Conservation (phyloP, 176 grass and related monocot species). For the Elaeis guineensis region DNA sequence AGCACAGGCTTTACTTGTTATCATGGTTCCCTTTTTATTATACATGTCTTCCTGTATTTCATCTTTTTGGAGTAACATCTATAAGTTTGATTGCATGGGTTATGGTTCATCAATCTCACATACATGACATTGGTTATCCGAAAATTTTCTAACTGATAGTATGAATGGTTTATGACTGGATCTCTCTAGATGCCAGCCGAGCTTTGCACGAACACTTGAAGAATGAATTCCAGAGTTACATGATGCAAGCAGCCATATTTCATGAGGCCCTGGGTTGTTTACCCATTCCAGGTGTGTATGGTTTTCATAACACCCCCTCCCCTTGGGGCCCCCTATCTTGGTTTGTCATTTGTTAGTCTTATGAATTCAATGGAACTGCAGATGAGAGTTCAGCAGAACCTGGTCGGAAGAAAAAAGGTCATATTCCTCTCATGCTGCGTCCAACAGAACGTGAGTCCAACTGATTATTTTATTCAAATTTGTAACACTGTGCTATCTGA, state of each 20-base stretch:
- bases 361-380: constrained; percentile 30
- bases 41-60: too few relatives aligned
- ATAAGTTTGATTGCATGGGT: too few relatives aligned
- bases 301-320: not conserved
- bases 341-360: constrained; percentile 11
- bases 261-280: constrained; percentile 54
- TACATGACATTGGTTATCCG: too few relatives aligned
- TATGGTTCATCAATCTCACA: too few relatives aligned
- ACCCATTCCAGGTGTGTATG: constrained; percentile 31
- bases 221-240: constrained; percentile 55
- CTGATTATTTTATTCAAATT: not conserved
- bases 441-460: constrained; percentile 66
- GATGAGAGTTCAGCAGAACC: constrained; percentile 33
- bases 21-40: too few relatives aligned
- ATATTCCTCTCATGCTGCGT: constrained; percentile 71
- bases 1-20: too few relatives aligned
- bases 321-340: not conserved
- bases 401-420: constrained; percentile 54
- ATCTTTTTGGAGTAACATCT: too few relatives aligned
- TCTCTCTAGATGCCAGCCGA: constrained; percentile 39
- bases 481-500: not conserved
- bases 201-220: constrained; percentile 63
- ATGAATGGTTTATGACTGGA: too few relatives aligned
- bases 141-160: too few relatives aligned
- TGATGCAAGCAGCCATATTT: constrained; percentile 82